These are phyloP conservation scores for Serpula lacrymans DNA, from an alignment of 768 basidiomycete genomes.

Conservation along the genomic window DNA sequence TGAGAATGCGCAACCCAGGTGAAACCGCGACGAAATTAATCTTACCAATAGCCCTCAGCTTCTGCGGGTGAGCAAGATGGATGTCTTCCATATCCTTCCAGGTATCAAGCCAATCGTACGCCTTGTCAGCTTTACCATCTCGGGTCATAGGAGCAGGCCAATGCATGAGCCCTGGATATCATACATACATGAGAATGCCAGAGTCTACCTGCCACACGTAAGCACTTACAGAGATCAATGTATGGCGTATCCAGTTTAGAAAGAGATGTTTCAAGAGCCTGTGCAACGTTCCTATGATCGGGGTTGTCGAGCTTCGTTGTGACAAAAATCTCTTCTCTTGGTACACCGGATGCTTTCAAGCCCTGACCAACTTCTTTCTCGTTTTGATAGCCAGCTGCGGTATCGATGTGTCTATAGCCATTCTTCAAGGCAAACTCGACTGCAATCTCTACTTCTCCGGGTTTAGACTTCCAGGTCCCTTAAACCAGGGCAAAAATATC, in stretches of 20 bases:
- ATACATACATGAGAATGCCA: not conserved
- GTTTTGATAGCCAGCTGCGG: conserved; percentile 67
- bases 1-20: not conserved
- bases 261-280: conserved; percentile 69
- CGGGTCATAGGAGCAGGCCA: conserved; percentile 76
- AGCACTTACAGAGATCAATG: conserved; percentile 66
- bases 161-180: conserved; percentile 67
- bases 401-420: conserved; percentile 76
- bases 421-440: conserved; percentile 69
- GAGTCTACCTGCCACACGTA: not conserved
- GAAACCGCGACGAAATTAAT: not conserved
- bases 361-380: conserved; percentile 82
- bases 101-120: conserved; percentile 65
- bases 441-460: conserved; percentile 69
- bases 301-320: conserved; percentile 70
- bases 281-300: conserved; percentile 55
- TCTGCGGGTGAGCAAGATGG: conserved; percentile 60
- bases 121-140: conserved; percentile 51
- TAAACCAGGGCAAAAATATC: not conserved
- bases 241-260: conserved; percentile 68
- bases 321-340: conserved; percentile 72
- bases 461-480: conserved; percentile 79
- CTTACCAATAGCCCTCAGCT: conserved; percentile 73
- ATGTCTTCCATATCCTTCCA: conserved; percentile 78
- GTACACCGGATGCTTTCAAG: conserved; percentile 68